Percentiles rank a stretch among this genome's conserved stretches.
These are phyloP conservation scores for Pisolithus orientalis DNA, from an alignment of 768 basidiomycete genomes.

Conservation along the genomic window DNA sequence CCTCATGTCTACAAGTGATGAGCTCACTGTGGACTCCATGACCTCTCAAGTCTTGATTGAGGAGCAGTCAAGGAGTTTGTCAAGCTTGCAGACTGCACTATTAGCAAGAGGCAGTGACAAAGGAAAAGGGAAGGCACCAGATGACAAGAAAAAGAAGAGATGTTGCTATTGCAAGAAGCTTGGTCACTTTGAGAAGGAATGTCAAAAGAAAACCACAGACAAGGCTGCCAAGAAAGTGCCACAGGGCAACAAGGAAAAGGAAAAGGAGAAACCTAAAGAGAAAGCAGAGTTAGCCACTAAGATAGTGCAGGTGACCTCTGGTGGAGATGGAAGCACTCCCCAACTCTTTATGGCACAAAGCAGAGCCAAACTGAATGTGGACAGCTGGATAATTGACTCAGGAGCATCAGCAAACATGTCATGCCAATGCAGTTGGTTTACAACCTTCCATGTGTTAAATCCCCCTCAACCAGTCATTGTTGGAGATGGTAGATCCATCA, in stretches of 20 bases:
- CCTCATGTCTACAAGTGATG: no score
- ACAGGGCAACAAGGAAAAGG: background rate
- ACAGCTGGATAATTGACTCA: no score
- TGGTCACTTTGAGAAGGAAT: background rate
- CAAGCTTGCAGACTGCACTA: no score
- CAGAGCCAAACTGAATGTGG: no score
- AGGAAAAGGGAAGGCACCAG: background rate
- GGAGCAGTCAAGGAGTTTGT: no score
- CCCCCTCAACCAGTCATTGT: background rate
- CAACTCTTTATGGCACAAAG: no score
- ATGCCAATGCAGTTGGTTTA: background rate
- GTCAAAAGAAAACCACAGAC: background rate
- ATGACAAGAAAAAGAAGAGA: background rate
- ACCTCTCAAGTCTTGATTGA: no score
- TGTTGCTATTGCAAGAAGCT: background rate
- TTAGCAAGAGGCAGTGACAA: no score
- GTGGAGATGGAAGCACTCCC: no score
- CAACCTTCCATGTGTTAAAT: background rate
- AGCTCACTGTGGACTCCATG: no score
- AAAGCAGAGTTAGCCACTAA: background rate
- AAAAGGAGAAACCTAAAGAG: background rate
- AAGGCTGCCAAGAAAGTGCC: background rate
- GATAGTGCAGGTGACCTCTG: no score
- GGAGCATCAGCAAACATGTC: conserved; percentile 1
- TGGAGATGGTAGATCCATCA: background rate